These are phyloP conservation scores for Apiosordaria backusii DNA, from an alignment of 495 filamentous ascomycete genomes.

Conservation along the genomic window DNA sequence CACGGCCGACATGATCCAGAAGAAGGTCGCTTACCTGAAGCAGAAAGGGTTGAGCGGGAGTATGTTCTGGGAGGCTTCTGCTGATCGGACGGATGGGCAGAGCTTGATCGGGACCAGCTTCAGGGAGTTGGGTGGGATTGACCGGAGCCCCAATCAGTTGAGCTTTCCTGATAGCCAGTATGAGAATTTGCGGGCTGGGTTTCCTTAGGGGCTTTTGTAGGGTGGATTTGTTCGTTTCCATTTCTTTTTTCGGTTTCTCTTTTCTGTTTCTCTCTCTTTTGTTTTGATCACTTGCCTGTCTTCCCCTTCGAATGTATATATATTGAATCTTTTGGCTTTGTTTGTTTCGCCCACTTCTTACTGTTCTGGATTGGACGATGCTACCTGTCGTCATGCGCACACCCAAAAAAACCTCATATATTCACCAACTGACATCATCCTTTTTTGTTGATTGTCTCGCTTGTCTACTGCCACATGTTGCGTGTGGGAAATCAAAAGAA, in stretches of 20 bases:
- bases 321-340: not conserved
- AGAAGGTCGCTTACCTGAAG: constrained; percentile 66
- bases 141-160: constrained; percentile 35
- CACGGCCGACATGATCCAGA: constrained; percentile 53
- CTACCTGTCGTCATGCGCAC: too few species aligned
- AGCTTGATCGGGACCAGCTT: constrained; percentile 60
- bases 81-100: constrained; percentile 58
- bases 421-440: not conserved
- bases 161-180: constrained; percentile 43
- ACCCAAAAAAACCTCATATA: too few species aligned
- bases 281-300: not conserved
- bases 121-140: constrained; percentile 36
- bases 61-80: constrained; percentile 92
- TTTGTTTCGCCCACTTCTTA: too few species aligned
- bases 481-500: not conserved
- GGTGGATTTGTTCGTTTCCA: too few species aligned
- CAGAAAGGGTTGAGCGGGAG: constrained; percentile 63
- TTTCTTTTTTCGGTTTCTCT: too few species aligned
- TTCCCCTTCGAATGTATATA: not conserved
- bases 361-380: too few species aligned
- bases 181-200: constrained; percentile 34
- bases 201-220: constrained; percentile 15
- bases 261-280: not conserved
- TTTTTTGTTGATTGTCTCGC: not conserved
- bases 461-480: not conserved